Evolutionary conservation across 78 protist genomes (phyloP), one percentile per base, ranked within the genome.

Genomic region (Speleostelium caveatum): DNA sequence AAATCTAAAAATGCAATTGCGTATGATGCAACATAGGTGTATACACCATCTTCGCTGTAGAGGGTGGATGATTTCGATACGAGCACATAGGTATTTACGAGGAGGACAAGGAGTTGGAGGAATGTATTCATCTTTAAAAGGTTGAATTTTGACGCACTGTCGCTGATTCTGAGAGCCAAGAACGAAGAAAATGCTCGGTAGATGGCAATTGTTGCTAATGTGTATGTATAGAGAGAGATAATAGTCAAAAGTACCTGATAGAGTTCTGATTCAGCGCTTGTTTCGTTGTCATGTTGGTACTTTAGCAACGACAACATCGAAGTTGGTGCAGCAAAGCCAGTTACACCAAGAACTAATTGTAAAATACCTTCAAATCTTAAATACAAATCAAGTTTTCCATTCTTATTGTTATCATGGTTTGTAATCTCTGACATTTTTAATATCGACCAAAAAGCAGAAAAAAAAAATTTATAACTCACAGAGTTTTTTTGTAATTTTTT

Each of bases 301-400:
- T 76, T 76, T 17, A 62, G 45, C 36, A 63, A 21, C 26, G 16
- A 10, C 4, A 76, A 3, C 73, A 76, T 45, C 14, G 60, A 45
- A 7, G 24, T 42, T 76, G 86, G 73, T 12, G 36, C 41, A 6
- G n/a, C 21, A 62, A 76, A 45, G 6, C 86, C 86, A 53, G 39
- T 10, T 21, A 65, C 55, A 19, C 59, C 72, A 19, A 76, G 30
- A 39, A 76, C n/a, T 21, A 60, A 21, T 62, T 76, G 62, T 49
- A 76, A 24, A 12, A 76, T 30, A 30, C 61, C 53, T 41, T 76
- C 74, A 36, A 76, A 76, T 76, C 86, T 76, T 32, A 76, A 22
- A 45, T 76, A 76, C 2, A 76, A 36, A 62, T 76, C 86, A 0
- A 62, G 4, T 33, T 45, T 14, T 45, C 53, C 53, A 45, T 45